A percentile compares a stretch with the other conserved stretches of the same genome.
These are phyloP conservation scores for Cucurbita argyrosperma DNA, from an alignment of 306 rosid species.

Conservation along the genomic window DNA sequence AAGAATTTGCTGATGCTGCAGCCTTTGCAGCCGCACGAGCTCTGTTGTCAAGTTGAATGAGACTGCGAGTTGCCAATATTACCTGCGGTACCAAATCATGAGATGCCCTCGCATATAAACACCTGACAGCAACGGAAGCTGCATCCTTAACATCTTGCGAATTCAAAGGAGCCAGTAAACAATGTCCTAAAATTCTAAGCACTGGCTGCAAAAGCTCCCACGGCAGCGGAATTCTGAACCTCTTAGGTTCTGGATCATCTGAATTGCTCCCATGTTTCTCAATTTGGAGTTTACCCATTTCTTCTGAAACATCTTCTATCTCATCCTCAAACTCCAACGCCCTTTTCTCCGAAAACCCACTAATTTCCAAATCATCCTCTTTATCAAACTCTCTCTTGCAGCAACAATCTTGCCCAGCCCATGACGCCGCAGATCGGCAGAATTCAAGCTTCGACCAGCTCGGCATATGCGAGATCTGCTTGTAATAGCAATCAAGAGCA, in stretches of 20 bases:
- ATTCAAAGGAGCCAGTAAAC: conserved; percentile 72
- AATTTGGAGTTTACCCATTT: conserved; percentile 31
- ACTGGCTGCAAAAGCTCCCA: conserved; percentile 94
- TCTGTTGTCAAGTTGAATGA: conserved; percentile 75
- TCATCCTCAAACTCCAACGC: conserved; percentile 14
- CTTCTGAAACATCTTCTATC: conserved; percentile 27
- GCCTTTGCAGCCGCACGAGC: conserved; percentile 29
- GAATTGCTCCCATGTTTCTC: conserved; percentile 14
- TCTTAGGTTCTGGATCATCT: conserved; percentile 18
- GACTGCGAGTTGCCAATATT: conserved; percentile 76
- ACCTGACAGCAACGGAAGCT: conserved; percentile 49
- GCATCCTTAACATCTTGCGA: conserved; percentile 62
- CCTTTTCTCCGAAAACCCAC: conserved; percentile 19
- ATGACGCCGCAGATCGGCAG: conserved; percentile 43
- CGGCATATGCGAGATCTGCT: conserved; percentile 96
- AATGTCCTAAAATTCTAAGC: conserved; percentile 75
- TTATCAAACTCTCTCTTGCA: conserved; percentile 39
- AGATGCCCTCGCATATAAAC: conserved; percentile 64
- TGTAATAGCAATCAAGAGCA: conserved; percentile 59
- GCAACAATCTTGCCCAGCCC: conserved; percentile 83
- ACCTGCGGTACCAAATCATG: conserved; percentile 91
- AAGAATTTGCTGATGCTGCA: conserved; percentile 17
- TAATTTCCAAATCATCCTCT: conserved; percentile 3
- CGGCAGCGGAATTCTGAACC: conserved; percentile 63
- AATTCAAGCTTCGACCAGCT: conserved; percentile 82